Percentiles rank a stretch among this genome's conserved stretches.
These are phyloP conservation scores for Discostella stelligeroides DNA, from an alignment of 108 stramenopile species.

Conservation along the genomic window DNA sequence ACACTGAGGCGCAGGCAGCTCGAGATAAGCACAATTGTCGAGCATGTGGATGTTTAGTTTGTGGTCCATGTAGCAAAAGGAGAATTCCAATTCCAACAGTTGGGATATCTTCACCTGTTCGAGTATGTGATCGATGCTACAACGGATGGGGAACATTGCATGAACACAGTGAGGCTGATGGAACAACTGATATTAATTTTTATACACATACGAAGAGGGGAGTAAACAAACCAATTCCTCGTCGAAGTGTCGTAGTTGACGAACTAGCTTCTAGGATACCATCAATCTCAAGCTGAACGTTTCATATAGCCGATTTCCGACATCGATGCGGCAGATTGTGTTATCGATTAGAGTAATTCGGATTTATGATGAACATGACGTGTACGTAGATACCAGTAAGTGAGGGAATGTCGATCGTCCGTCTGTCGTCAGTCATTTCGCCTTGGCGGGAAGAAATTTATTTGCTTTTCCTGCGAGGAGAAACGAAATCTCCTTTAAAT, in stretches of 20 bases:
- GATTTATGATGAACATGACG: too few species aligned
- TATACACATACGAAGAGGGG: constrained; percentile 2
- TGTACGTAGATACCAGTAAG: too few species aligned
- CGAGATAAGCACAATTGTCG: constrained; percentile 97
- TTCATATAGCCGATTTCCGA: too few species aligned
- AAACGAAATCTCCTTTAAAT: too few species aligned
- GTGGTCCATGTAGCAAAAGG: constrained; percentile 91
- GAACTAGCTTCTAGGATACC: constrained; percentile 67
- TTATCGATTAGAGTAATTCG: too few species aligned
- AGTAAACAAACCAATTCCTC: constrained; percentile 17
- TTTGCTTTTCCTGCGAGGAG: too few species aligned
- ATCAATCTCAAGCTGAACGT: constrained; percentile 14
- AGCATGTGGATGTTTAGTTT: constrained; percentile 92
- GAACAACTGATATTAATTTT: background rate
- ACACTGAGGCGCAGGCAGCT: constrained; percentile 87
- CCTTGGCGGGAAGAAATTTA: too few species aligned
- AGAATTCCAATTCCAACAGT: constrained; percentile 84
- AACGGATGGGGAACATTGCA: constrained; percentile 71
- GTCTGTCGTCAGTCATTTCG: too few species aligned
- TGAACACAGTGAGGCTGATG: constrained; percentile 7
- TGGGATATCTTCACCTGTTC: constrained; percentile 79
- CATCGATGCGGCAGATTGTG: too few species aligned
- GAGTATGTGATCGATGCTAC: constrained; percentile 97
- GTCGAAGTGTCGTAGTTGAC: constrained; percentile 72
- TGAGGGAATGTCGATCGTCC: too few species aligned